Base-by-base conservation (phyloP, 2,329 filamentous ascomycete species). In the Zalaria obscura region DNA sequence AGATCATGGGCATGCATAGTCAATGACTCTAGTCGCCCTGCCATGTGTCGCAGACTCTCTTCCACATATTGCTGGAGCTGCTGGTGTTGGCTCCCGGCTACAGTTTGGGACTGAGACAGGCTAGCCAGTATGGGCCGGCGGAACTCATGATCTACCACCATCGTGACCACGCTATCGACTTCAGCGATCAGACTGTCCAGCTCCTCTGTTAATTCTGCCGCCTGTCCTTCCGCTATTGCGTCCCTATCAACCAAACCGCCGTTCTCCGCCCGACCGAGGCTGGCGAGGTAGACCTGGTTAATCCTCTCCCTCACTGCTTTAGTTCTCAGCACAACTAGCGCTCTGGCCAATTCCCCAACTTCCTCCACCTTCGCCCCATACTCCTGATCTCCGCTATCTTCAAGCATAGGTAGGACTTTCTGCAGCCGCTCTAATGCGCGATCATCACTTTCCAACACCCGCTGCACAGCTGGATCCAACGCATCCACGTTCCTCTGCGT, bases 81-180 rank as follows among this genome's bases (percentile, higher is more conserved):
- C 9, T 52, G 54, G 27, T 58, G 56, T 31, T 63, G 57, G 34
- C 54, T 52, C 11, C 47, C 49, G 25, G 52, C 49, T 36, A 65
- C 59, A 27, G 53, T 50, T 27, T 61, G 56, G 25, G 56, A 57
- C 6, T 58, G 52, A 25, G 60, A 49, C 41, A 63, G 56, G 25
- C 54, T 52, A 7, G 61, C 56, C 4, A 75, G 59, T 1, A 79
- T 74, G 0, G 80, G 79, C 45, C 75, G 70, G 4, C 80, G 65
- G 48, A 78, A 71, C 52, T 82, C 76, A 50, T 80, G 73, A 48
- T 83, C 77, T 1, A 78, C 68, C 0, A 79, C 75, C 75, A 85
- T 84, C 47, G 81, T 75, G 5, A 78, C 73, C 2, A 85, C 76
- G 0, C 79, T 75, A 0, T 80, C 62, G 34, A 85, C 77, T 53